Conservation (phyloP, 2,329 filamentous ascomycete genomes). For the Calonectria montana region DNA sequence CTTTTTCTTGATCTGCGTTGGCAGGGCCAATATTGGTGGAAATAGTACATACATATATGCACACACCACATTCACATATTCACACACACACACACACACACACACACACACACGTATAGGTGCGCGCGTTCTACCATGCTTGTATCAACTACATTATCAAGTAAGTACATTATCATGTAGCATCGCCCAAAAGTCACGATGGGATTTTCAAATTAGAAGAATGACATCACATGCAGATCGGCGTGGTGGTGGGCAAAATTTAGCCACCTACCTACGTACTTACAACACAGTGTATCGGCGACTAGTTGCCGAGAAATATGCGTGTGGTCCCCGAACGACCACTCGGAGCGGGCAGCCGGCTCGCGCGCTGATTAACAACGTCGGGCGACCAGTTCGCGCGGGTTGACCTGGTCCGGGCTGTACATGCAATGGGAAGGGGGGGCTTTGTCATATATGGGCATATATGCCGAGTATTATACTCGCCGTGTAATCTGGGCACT, state of each 20-base stretch:
- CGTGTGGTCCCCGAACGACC: background rate
- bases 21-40: background rate
- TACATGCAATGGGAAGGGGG: background rate
- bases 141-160: background rate
- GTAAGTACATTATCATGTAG: background rate
- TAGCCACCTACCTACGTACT: background rate
- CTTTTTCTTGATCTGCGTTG: background rate
- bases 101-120: no score
- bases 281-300: constrained; percentile 21
- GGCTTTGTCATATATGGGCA: background rate
- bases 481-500: background rate
- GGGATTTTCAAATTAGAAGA: background rate
- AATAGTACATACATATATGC: background rate
- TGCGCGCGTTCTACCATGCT: background rate
- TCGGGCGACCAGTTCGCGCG: background rate
- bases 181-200: background rate
- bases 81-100: no score
- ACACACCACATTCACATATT: no score
- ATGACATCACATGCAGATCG: constrained; percentile 6
- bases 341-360: background rate
- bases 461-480: background rate
- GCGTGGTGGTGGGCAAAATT: background rate
- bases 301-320: background rate
- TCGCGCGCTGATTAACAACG: background rate
- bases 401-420: no score